Conservation (phyloP, 176 grass and related monocot genomes). For the Aegilops longissima region DNA sequence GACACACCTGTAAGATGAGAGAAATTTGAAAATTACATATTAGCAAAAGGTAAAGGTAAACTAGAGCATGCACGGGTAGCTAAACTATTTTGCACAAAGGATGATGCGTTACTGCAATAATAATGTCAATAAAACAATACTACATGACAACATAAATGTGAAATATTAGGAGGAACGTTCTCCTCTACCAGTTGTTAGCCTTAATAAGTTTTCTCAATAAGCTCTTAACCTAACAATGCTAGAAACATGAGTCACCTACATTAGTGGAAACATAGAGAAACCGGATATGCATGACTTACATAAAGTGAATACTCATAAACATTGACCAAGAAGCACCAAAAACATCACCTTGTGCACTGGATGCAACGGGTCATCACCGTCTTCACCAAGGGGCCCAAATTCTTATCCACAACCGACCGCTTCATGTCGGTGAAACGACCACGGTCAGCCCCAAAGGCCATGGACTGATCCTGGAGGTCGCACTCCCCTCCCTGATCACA, state of each 20-base stretch:
- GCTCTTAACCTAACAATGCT: background rate
- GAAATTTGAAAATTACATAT: slow-evolving; percentile 6
- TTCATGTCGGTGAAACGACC: slow-evolving; percentile 98
- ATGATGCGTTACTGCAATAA: background rate
- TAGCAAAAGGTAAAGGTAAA: background rate
- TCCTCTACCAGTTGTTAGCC: background rate
- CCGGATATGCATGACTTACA: background rate
- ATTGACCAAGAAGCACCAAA: slow-evolving; percentile 2
- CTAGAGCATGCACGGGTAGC: background rate
- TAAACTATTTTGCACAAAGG: background rate
- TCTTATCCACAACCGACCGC: slow-evolving; percentile 94
- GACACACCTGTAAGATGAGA: slow-evolving; percentile 62
- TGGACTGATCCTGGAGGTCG: slow-evolving; percentile 95
- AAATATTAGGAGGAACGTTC: background rate
- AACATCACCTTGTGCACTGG: slow-evolving; percentile 89
- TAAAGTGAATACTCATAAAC: background rate
- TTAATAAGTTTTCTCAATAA: background rate
- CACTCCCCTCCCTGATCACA: slow-evolving; percentile 98
- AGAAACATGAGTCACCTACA: background rate
- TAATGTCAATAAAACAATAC: background rate
- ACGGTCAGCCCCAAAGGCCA: slow-evolving; percentile 97
- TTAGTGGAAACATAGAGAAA: background rate
- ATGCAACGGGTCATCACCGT: slow-evolving; percentile 99
- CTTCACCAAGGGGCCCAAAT: slow-evolving; percentile 94
- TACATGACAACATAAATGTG: background rate